These are phyloP conservation scores for Colletotrichum coccodes DNA, from an alignment of 2,329 filamentous ascomycete species.

Conservation along the genomic window DNA sequence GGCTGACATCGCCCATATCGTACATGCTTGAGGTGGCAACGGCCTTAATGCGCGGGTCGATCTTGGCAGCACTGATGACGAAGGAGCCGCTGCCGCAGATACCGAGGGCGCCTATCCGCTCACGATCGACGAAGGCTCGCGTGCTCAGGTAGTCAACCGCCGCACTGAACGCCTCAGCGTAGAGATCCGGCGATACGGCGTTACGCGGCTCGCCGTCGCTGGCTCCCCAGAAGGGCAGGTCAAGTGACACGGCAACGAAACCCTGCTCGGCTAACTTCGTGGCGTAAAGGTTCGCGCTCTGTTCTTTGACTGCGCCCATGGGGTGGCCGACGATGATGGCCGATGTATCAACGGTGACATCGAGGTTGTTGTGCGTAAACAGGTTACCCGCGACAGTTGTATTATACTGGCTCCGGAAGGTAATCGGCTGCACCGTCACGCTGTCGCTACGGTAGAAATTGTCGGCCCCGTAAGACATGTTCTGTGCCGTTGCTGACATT, in stretches of 20 bases:
- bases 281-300: slow-evolving; percentile 43
- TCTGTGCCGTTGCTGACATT: slow-evolving; percentile 12
- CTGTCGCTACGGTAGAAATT: slow-evolving; percentile 25
- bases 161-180: slow-evolving; percentile 42
- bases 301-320: slow-evolving; percentile 43
- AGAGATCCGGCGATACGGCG: slow-evolving; percentile 39
- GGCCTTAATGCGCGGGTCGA: slow-evolving; percentile 38
- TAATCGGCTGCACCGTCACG: slow-evolving; percentile 6
- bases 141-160: slow-evolving; percentile 42
- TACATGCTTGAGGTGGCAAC: slow-evolving; percentile 35
- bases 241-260: slow-evolving; percentile 39
- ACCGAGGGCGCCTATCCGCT: slow-evolving; percentile 42
- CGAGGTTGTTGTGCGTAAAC: slow-evolving; percentile 1
- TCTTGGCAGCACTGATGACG: slow-evolving; percentile 47
- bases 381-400: slow-evolving; percentile 7
- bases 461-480: slow-evolving; percentile 20
- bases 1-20: slow-evolving; percentile 17
- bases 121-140: slow-evolving; percentile 38
- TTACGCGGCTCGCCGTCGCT: slow-evolving; percentile 39
- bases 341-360: neutral
- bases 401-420: slow-evolving; percentile 8
- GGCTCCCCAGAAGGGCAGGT: slow-evolving; percentile 39
- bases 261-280: slow-evolving; percentile 38
- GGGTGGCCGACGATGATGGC: slow-evolving; percentile 42
- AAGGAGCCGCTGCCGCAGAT: slow-evolving; percentile 44